Conservation (phyloP, 768 basidiomycete species). For the Boletus rex-veris region DNA sequence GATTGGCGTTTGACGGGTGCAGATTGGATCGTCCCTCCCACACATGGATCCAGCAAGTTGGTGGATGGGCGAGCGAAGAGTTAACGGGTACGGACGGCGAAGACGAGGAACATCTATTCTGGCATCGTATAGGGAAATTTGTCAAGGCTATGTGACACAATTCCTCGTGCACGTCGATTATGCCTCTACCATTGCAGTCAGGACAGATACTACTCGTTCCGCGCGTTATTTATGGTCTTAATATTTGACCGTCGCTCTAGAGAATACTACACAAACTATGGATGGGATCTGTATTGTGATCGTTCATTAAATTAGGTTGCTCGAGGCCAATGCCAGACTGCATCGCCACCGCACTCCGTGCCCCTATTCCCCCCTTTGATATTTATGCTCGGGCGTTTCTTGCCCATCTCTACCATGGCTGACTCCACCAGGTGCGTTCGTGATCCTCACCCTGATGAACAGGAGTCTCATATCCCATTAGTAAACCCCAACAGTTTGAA, state of each 20-base stretch:
- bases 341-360: too few species aligned
- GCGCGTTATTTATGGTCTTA: too few species aligned
- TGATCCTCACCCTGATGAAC: not conserved
- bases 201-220: too few species aligned
- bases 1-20: slow-evolving; percentile 58
- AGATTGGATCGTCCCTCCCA: slow-evolving; percentile 54
- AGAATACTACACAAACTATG: too few species aligned
- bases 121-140: slow-evolving; percentile 56
- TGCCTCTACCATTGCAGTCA: not conserved
- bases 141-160: slow-evolving; percentile 38
- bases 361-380: too few species aligned
- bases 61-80: slow-evolving; percentile 47
- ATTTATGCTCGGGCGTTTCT: too few species aligned
- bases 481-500: slow-evolving; percentile 53
- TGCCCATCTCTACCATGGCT: not conserved
- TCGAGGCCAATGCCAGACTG: too few species aligned
- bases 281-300: too few species aligned
- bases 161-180: not conserved
- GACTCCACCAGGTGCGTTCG: slow-evolving; percentile 2
- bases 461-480: not conserved
- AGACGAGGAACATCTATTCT: slow-evolving; percentile 54
- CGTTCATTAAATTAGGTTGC: too few species aligned
- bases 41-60: slow-evolving; percentile 42
- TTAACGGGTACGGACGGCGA: slow-evolving; percentile 52
- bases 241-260: too few species aligned